Evolutionary conservation across 345 rosid genomes (phyloP), one percentile per base, ranked within the genome.

Genomic region (Lenwebbia sp.): DNA sequence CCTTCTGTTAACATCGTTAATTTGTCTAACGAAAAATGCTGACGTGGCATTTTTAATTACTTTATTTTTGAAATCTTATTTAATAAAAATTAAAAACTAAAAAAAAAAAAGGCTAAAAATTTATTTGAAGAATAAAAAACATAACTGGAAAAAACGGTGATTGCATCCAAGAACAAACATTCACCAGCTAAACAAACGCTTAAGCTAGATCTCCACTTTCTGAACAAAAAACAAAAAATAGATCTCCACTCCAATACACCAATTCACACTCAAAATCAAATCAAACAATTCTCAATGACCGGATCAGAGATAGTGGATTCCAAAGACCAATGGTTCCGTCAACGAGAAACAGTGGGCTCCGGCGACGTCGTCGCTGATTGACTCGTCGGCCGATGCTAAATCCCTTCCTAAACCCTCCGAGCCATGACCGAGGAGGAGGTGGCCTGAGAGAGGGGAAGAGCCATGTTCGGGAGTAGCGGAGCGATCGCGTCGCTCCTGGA

Each of bases 251-350:
- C 54, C 49, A 54, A 40, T 25, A 44, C 51, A 11, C n/a, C 85
- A 54, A 83, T 65, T 60, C 83, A 74, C 54, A 40, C 44, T 13
- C 1, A 30, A 44, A 65, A 83, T n/a, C 13, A 82, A 56, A 2
- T 44, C 10, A 82, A 84, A 17, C 25, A 6, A 83, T 55, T 37
- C 78, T n/a, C 28, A 58, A 86, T 89, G 90, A 96, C 99, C 96
- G 88, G 93, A 95, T 94, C 92, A 98, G 83, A 75, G 92, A 83
- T 51, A 88, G 89, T 7, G 99, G 99, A 85, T 96, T 98, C 99
- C 99, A 98, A 14, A 98, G 87, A 91, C 92, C 97, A 84, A 98
- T 96, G 85, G 57, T 94, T 53, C 99, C 99, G 76, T 96, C 99
- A 47, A 95, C 96, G 33, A 95, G 98, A 4, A 62, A 7, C 6